These are phyloP conservation scores for Skeletonema tropicum DNA, from an alignment of 108 stramenopile species.

Conservation along the genomic window DNA sequence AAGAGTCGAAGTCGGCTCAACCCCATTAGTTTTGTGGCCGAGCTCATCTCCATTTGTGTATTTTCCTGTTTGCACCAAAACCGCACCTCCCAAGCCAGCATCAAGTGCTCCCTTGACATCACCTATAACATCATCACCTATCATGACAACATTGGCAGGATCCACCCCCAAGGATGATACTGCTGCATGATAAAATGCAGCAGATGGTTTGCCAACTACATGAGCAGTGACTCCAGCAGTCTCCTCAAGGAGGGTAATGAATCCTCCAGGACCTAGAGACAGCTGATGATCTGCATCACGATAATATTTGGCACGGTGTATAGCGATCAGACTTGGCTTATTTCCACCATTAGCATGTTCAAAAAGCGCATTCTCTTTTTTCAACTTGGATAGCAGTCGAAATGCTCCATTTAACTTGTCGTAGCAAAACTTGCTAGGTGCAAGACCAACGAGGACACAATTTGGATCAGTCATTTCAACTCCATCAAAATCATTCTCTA, in stretches of 20 bases:
- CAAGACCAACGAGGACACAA: constrained; percentile 74
- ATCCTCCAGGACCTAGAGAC: constrained; percentile 72
- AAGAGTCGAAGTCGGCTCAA: constrained; percentile 38
- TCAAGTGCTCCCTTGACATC: constrained; percentile 65
- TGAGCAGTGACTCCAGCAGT: constrained; percentile 43
- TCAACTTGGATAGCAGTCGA: constrained; percentile 50
- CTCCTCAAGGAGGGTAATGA: constrained; percentile 59
- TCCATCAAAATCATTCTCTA: constrained; percentile 44
- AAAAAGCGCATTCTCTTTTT: neutral
- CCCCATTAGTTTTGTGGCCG: constrained; percentile 17
- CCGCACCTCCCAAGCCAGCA: constrained; percentile 55
- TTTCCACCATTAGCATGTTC: neutral
- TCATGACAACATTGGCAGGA: constrained; percentile 55
- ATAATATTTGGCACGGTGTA: constrained; percentile 63
- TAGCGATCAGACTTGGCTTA: constrained; percentile 56
- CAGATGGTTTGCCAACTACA: constrained; percentile 71
- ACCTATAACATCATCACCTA: constrained; percentile 70
- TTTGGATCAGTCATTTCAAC: constrained; percentile 38
- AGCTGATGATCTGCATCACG: constrained; percentile 51
- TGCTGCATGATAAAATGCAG: constrained; percentile 62
- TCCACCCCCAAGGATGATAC: constrained; percentile 25
- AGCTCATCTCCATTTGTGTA: constrained; percentile 58
- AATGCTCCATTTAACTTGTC: constrained; percentile 67
- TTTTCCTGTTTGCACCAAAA: constrained; percentile 78
- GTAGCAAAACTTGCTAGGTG: constrained; percentile 67